Evolutionary conservation across 306 rosid genomes (phyloP).

Genomic region (Vigna unguiculata): DNA sequence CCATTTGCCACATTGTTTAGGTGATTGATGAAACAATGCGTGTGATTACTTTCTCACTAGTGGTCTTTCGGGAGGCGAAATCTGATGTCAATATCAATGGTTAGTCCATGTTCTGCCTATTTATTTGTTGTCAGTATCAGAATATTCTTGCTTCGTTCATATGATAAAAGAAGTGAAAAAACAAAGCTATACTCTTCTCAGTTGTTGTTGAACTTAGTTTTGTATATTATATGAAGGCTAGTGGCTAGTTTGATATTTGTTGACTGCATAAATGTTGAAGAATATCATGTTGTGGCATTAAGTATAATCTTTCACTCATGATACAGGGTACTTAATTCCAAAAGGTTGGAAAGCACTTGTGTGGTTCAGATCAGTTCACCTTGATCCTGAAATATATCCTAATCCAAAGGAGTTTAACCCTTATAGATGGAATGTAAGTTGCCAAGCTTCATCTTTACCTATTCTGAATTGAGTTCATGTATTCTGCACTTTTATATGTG

Average conservation of each 20-base stretch:
- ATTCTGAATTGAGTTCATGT: neutral
- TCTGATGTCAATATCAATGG: constrained; percentile 70
- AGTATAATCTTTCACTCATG: neutral
- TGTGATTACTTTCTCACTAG: constrained; percentile 73
- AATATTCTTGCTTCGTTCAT: neutral
- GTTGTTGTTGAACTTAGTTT: neutral
- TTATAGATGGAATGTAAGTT: constrained; percentile 83
- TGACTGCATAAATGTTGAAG: neutral
- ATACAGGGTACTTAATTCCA: constrained; percentile 76
- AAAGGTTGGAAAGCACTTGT: constrained; percentile 88
- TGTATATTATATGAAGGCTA: constrained; percentile 4
- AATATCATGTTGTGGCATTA: constrained; percentile 6
- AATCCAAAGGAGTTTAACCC: constrained; percentile 84
- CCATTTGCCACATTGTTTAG: constrained; percentile 42
- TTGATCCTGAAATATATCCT: constrained; percentile 79
- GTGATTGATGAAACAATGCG: constrained; percentile 94
- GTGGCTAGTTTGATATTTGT: neutral
- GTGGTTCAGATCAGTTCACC: constrained; percentile 89
- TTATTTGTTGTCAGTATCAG: constrained; percentile 18
- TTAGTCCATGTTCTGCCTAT: constrained; percentile 43
- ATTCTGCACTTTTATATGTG: neutral
- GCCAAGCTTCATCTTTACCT: neutral
- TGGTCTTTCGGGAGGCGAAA: constrained; percentile 86
- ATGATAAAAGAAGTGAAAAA: constrained; percentile 7
- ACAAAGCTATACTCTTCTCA: neutral